Base-by-base conservation (phyloP, 2,329 filamentous ascomycete species). In the Beauveria brongniartii region DNA sequence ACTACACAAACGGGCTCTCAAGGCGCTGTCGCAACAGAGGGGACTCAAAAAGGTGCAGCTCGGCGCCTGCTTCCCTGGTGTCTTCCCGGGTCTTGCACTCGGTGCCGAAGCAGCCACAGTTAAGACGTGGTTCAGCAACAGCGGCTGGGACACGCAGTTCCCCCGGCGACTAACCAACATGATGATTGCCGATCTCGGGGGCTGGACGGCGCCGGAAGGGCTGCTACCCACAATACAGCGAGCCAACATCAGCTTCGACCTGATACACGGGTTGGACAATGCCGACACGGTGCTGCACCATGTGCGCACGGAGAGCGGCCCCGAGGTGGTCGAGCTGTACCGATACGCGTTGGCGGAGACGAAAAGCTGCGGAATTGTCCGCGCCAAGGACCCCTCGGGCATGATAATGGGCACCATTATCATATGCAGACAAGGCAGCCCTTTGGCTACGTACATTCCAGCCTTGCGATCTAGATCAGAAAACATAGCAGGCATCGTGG, bases 81-180 rank as follows among this genome's bases (percentile, higher is more conserved):
- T 96, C 26, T 97, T 92, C 68, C 83, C 91, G 0, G 93, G 92
- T 0, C 89, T 96, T 10, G 92, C 92, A 0, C 75, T 80, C 2
- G 78, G 82, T 5, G 78, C 81, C 2, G 71, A 73, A 44, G 67
- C 70, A 37, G 72, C 80, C 54, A 75, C 75, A 20, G 71, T 79
- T 44, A 83, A 81, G 65, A 85, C 90, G 50, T 97, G 92, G 92
- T 96, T 97, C 71, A 84, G 87, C n/a, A 90, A 88, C 65, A 82
- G 92, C 52, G 92, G 93, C 16, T 97, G 92, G 92, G 92, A 95
- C 68, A 88, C 79, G 0, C 78, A 82, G 52, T 84, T 83, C 62
- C 81, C 82, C 3, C 77, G 80, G 12, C 77, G 80, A 16, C 68
- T 85, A 22, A 79, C 78, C 67, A 92, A 88, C 70, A 87, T 95